Evolutionary conservation across 345 rosid genomes (phyloP).

Genomic region (Abelmoschus esculentus): DNA sequence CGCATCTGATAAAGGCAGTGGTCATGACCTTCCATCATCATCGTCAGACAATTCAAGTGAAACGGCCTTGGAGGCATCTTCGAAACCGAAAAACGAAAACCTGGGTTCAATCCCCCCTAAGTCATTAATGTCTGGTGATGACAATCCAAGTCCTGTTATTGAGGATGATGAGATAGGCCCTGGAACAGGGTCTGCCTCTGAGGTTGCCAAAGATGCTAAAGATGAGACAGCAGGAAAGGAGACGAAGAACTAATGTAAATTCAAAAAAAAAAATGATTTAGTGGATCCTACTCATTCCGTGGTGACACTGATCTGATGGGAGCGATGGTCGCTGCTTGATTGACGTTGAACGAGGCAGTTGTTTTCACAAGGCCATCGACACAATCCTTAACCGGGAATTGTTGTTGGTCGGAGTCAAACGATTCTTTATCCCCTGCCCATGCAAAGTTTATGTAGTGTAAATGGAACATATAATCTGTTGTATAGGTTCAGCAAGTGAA

Average conservation of each 20-base stretch:
- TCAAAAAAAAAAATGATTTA: neutral
- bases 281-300: slow-evolving; percentile 12
- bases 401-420: slow-evolving; percentile 6
- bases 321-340: neutral
- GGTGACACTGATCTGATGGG: neutral
- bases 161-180: slow-evolving; percentile 5
- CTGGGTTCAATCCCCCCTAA: neutral
- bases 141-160: too few relatives aligned
- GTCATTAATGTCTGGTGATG: too few relatives aligned
- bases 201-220: slow-evolving; percentile 11
- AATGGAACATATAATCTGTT: slow-evolving; percentile 11
- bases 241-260: slow-evolving; percentile 16
- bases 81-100: slow-evolving; percentile 6
- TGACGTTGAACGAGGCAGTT: neutral
- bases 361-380: slow-evolving; percentile 1
- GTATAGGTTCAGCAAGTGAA: slow-evolving; percentile 13
- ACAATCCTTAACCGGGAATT: slow-evolving; percentile 6
- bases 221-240: neutral
- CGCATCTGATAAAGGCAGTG: slow-evolving; percentile 27
- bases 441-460: neutral
- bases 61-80: neutral
- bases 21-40: slow-evolving; percentile 21
- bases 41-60: slow-evolving; percentile 11
- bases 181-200: slow-evolving; percentile 15
- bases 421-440: slow-evolving; percentile 13